Evolutionary conservation across 768 basidiomycete genomes (phyloP), one percentile per base, ranked within the genome.

Genomic region (Hydnomerulius pinastri): DNA sequence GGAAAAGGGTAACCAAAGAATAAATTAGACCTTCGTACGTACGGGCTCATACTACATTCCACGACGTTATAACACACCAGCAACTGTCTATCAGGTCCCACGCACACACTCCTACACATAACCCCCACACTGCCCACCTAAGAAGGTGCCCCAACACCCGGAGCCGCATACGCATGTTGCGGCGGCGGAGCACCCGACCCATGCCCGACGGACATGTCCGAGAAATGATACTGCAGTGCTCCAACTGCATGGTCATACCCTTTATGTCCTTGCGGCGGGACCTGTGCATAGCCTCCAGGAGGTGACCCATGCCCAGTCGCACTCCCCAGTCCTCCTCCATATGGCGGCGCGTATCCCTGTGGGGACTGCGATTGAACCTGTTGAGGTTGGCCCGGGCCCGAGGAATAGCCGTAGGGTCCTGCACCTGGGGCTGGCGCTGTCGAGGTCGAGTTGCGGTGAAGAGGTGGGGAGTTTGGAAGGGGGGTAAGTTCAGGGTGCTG

Each of bases 171-270:
- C 25, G 60, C 37, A 4, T 57, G 60, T 35, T 65, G 60, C 33
- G 58, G 64, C 23, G 24, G 39, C 8, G 48, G 43, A 15, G 46
- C 51, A 24, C 43, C 65, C 18, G 55, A 8, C 29, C 58, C 62
- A 38, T 61, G 30, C 12, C 52, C 59, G 29, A 70, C 55, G 25
- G 20, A 52, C 64, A 68, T 70, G 32, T 60, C 68, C 46, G 67
- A 64, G 36, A 70, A 66, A 4, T 68, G 66, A 20, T 66, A 56
- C 42, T 68, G 64, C 29, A 70, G 33, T 11, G 41, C 25, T 36
- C 54, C 63, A 17, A 63, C 55, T 18, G 54, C 53, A n/a, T 58
- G 57, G 23, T 68, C 64, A 27, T 63, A 63, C 10, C 54, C 63
- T 25, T 32, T 55, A 41, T 51, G 56, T 38, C 54, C 67, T 17